Conservation (phyloP, 257 asterid species). For the Plectranthus barbatus region DNA sequence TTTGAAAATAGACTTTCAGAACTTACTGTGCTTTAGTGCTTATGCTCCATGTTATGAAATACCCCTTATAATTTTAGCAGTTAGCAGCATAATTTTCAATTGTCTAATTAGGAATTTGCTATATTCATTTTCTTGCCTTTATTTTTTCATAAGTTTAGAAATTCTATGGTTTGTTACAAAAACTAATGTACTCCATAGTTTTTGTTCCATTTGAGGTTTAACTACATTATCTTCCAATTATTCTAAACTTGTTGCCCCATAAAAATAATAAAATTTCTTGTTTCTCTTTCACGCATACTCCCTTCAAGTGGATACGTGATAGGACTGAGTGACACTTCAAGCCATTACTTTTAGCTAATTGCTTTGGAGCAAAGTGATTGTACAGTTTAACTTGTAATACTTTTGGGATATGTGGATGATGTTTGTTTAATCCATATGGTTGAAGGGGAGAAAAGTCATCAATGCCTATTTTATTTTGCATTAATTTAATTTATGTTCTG, state of each 20-base stretch:
- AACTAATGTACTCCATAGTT: neutral
- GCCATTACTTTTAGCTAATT: neutral
- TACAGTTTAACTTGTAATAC: neutral
- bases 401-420: neutral
- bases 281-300: neutral
- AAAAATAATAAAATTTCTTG: neutral
- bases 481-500: neutral
- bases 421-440: slow-evolving; percentile 1
- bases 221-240: neutral
- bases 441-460: neutral
- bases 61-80: no score
- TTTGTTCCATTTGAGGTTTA: neutral
- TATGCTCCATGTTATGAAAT: no score
- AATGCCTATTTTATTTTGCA: neutral
- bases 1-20: neutral
- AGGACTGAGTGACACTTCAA: no score
- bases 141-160: neutral
- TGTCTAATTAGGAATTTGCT: neutral
- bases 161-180: neutral
- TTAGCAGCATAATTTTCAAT: neutral
- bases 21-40: neutral
- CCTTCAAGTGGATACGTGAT: slow-evolving; percentile 1
- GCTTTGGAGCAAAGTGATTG: neutral
- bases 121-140: no score
- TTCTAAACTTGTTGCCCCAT: neutral